Evolutionary conservation across 768 basidiomycete genomes (phyloP).

Genomic region (Peribolospora baueri): DNA sequence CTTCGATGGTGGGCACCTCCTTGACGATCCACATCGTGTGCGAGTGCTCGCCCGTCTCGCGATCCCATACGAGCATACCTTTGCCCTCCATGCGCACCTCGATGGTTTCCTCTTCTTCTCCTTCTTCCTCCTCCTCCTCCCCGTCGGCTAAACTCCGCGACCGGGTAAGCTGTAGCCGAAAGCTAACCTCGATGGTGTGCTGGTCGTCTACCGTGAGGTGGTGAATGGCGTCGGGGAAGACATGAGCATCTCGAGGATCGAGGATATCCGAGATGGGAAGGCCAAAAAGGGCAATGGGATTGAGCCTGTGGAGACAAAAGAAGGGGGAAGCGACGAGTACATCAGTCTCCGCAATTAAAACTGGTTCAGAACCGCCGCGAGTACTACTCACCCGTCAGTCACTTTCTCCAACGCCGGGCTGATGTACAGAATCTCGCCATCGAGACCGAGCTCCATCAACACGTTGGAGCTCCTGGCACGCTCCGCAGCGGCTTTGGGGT

Average conservation of each 20-base stretch:
- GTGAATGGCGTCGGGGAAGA: constrained; percentile 67
- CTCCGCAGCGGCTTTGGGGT: constrained; percentile 69
- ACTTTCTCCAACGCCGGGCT: constrained; percentile 89
- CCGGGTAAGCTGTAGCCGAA: constrained; percentile 30
- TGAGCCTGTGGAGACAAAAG: constrained; percentile 30
- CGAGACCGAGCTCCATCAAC: constrained; percentile 76
- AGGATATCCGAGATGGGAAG: constrained; percentile 60
- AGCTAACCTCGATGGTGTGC: constrained; percentile 75
- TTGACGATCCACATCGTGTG: constrained; percentile 89
- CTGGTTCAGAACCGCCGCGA: background rate
- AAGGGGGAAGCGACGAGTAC: constrained; percentile 1
- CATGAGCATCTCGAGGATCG: constrained; percentile 48
- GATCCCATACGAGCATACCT: constrained; percentile 94
- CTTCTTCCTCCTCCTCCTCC: constrained; percentile 10
- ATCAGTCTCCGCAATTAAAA: constrained; percentile 5
- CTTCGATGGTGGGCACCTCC: constrained; percentile 18
- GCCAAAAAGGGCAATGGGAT: constrained; percentile 52
- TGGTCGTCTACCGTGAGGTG: constrained; percentile 73
- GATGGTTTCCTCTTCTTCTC: constrained; percentile 18
- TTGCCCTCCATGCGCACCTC: constrained; percentile 76
- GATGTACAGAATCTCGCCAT: constrained; percentile 84
- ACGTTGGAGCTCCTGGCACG: constrained; percentile 89
- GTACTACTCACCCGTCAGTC: constrained; percentile 27
- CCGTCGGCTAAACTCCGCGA: no score
- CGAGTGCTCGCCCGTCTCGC: constrained; percentile 68